phyloP scores from a whole-genome alignment of 768 basidiomycete genomes.

The Cubamyces sp. region DNA sequence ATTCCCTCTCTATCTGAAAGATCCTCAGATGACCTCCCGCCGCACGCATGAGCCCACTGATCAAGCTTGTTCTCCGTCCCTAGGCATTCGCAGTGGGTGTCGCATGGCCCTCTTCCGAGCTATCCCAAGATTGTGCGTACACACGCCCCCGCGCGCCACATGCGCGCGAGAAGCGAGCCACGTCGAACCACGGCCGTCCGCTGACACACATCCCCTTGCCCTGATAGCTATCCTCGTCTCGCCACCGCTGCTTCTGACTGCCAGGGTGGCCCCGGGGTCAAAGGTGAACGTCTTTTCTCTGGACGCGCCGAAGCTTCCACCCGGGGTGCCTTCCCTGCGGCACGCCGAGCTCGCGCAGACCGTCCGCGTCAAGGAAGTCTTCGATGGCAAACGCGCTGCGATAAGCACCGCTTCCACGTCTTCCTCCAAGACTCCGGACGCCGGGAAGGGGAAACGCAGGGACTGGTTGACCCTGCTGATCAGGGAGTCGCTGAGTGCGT shows the following conservation, averaged over 20 bases:
- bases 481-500: slow-evolving; percentile 70
- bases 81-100: slow-evolving; percentile 71
- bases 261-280: slow-evolving; percentile 53
- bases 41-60: slow-evolving; percentile 5
- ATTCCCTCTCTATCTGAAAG: neutral
- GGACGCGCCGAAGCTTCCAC: slow-evolving; percentile 38
- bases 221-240: slow-evolving; percentile 58
- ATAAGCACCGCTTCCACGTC: slow-evolving; percentile 2
- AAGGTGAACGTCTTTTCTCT: slow-evolving; percentile 51
- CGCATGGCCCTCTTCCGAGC: slow-evolving; percentile 75
- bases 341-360: slow-evolving; percentile 53
- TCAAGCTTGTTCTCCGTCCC: slow-evolving; percentile 3
- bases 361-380: slow-evolving; percentile 57
- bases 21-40: slow-evolving; percentile 6
- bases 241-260: slow-evolving; percentile 62
- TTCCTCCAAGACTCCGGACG: slow-evolving; percentile 12
- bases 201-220: slow-evolving; percentile 13
- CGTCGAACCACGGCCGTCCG: neutral
- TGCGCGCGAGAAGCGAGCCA: slow-evolving; percentile 3
- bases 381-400: slow-evolving; percentile 14
- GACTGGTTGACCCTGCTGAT: slow-evolving; percentile 74
- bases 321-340: slow-evolving; percentile 54
- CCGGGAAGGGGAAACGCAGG: slow-evolving; percentile 42
- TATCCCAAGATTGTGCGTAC: slow-evolving; percentile 60
- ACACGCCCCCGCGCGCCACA: slow-evolving; percentile 14